Base-by-base conservation (phyloP, 2,329 filamentous ascomycete genomes). In the Fusarium camptoceras region DNA sequence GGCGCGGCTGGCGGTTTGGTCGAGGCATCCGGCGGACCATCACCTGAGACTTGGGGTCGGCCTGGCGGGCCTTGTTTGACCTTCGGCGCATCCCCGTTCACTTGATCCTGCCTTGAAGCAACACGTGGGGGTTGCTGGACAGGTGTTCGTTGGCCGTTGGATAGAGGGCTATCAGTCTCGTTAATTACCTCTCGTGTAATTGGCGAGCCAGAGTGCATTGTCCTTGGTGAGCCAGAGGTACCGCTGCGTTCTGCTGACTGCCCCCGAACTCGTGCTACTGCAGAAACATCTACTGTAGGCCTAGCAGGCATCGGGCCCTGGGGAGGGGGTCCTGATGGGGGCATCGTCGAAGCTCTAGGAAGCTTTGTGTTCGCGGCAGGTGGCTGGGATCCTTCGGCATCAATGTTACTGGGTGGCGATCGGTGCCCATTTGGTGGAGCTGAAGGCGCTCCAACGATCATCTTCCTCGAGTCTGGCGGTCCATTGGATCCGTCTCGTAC, bases 81-180 rank as follows among this genome's bases (percentile, higher is more conserved):
- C 62, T 80, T 86, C n/a, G 73, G 51, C 3, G 71, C 25, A 16
- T 78, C 76, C 14, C 68, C 65, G 37, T 75, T 78, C 12, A 55
- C 66, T 15, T 77, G 64, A 20, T 86, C 79, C 48, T 79, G 72
- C 67, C 78, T 81, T 46, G 81, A 78, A 37, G 75, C 77, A 60
- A 78, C 72, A 71, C 81, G 78, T 34, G 75, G 48, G 47, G 75
- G 69, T 61, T 83, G 83, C 64, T 89, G 87, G 7, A 86, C 88
- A 12, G 91, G 89, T 7, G 90, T 91, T 34, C 88, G 86, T 54
- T 87, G 85, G n/a, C 90, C 91, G 66, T 90, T 89, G 14, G 84
- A 80, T 4, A 80, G 78, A 8, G 87, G 83, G 31, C 81, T 84
- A 27, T 90, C 90, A 34, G 82, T 81, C 48, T 83, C 81, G 56